Evolutionary conservation across 495 filamentous ascomycete genomes (phyloP), one percentile per base, ranked within the genome.

Genomic region (Xylaria acuta): DNA sequence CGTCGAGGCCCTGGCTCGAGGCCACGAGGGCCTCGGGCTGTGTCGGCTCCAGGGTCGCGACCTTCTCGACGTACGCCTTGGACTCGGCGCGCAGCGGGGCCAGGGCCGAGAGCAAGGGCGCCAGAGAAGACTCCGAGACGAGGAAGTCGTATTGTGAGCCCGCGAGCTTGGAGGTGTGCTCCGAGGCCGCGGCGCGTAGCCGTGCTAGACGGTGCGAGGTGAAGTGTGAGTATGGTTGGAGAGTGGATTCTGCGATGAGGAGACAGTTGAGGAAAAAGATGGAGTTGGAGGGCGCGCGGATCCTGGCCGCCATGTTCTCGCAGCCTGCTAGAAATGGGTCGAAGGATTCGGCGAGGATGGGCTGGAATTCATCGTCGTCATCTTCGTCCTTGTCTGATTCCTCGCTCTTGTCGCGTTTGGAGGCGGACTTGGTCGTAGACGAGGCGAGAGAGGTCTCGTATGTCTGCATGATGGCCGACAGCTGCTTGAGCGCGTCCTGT

Each of bases 191-290:
- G 3, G 82, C 75, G n/a, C 87, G 80, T 1, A 93, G 80, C 63
- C 84, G 80, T 5, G 73, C 66, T 6, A 82, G 72, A 20, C 83
- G 83, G 3, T 77, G 75, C 43, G 75, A 74, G 1, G 90, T 89
- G 76, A 92, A 93, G 36, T 74, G 76, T n/a, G 80, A 64, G 75
- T 89, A 92, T 7, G 80, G 81, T 2, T 83, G 78, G 59, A 94
- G 79, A 0, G 84, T 80, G 20, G 76, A 75, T 64, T 82, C 84
- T 0, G 88, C 88, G 5, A 88, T 86, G 6, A 94, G 80, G 36
- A 93, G 84, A 76, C 93, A 94, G 82, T 98, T 98, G 71, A 94
- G 85, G 36, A 90, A 86, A 82, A 97, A 97, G 66, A 98, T 92
- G 64, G 89, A 87, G 64, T 84, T 83, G 2, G 84, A 84, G 0